Base-by-base conservation (phyloP, 2,329 filamentous ascomycete species). In the Verticillium nubilum region DNA sequence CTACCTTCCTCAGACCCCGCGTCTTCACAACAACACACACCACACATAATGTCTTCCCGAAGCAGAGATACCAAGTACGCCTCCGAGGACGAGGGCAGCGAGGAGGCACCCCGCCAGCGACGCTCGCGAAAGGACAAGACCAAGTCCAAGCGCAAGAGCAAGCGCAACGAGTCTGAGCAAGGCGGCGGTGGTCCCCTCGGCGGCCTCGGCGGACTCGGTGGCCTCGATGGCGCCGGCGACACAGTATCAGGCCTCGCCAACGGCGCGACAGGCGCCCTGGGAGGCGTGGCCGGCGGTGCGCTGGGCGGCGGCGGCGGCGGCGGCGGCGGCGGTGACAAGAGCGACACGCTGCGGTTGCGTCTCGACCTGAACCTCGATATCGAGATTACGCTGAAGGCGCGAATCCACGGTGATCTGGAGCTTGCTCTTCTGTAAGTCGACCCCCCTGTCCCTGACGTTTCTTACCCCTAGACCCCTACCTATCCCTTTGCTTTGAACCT, bases 321-420 rank as follows among this genome's bases (percentile, higher is more conserved):
- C 23, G 72, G 67, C 33, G 71, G 66, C 23, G 72, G 67, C 33
- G 71, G 70, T 50, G 78, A 80, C 68, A 78, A 81, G 68, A 79
- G 83, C 61, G 87, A 92, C 67, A 88, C 89, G 42, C 76, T 93
- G 70, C 88, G 88, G 70, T 74, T 95, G 67, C 83, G 87, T 37
- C 76, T 95, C 25, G 91, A 95, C 69, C 80, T 92, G 59, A 95
- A 95, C 73, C 78, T 95, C 60, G 91, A 95, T 65, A 82, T 95
- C 56, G 91, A 95, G 73, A 90, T 95, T 62, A 88, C 92, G 67
- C 81, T 95, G 62, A 95, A 95, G 80, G 91, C 91, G 23, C 88
- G 88, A 73, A 92, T 95, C 65, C 87, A 92, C 67, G 92, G 92
- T 69, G 92, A 96, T 76, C 76, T 96, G 64, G 92, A 90, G 33